Evolutionary conservation across 2,329 filamentous ascomycete species (phyloP).

Genomic region (Pseudogymnoascus sp.): DNA sequence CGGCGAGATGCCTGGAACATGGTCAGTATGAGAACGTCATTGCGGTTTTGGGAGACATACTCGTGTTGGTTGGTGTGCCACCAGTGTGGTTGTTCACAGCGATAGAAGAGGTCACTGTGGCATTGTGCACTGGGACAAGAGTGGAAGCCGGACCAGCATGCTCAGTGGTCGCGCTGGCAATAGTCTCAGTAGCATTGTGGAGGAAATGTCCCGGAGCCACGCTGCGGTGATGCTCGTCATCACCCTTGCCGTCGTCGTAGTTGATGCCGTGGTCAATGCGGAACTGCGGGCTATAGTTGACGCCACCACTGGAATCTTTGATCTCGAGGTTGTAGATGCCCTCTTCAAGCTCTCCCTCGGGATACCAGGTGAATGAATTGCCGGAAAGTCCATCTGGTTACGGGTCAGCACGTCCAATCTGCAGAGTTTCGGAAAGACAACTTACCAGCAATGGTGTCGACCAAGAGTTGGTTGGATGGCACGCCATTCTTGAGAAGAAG

Average conservation of each 20-base stretch:
- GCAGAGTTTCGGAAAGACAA: neutral
- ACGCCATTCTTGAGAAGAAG: constrained; percentile 24
- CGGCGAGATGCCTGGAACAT: neutral
- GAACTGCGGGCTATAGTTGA: constrained; percentile 26
- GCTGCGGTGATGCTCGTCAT: neutral
- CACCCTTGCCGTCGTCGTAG: neutral
- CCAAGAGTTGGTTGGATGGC: constrained; percentile 19
- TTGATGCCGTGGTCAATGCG: constrained; percentile 18
- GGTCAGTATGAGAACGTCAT: neutral
- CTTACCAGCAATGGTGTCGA: constrained; percentile 24
- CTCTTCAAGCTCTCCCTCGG: constrained; percentile 9
- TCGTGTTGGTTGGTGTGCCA: constrained; percentile 1
- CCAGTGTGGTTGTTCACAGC: neutral
- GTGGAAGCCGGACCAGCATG: neutral
- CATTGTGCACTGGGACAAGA: neutral
- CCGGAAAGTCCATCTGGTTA: constrained; percentile 18
- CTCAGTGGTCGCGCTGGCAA: neutral
- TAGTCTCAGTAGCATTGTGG: neutral
- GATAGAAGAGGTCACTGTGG: neutral
- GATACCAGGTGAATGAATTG: constrained; percentile 21
- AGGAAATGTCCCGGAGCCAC: neutral
- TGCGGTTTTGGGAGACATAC: neutral
- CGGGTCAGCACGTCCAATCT: constrained; percentile 10
- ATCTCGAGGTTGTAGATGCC: constrained; percentile 25
- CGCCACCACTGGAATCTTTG: constrained; percentile 14